These are phyloP conservation scores for Entonaema liquescens DNA, from an alignment of 495 filamentous ascomycete genomes.

Conservation along the genomic window DNA sequence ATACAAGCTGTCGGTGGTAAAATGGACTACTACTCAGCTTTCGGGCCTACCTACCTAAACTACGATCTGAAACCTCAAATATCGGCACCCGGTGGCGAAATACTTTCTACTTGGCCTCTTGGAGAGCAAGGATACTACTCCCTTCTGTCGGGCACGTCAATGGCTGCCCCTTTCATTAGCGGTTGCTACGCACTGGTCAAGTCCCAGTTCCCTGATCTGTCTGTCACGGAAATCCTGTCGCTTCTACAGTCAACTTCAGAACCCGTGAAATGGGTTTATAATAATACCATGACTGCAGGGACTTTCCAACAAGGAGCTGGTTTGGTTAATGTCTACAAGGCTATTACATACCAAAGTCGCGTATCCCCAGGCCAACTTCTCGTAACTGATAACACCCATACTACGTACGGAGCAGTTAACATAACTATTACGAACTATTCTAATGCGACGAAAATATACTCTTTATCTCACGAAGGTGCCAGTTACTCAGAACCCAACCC, in stretches of 20 bases:
- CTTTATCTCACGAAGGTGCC: slow-evolving; percentile 36
- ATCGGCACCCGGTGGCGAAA: slow-evolving; percentile 34
- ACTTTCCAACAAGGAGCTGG: slow-evolving; percentile 47
- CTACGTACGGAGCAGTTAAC: slow-evolving; percentile 20
- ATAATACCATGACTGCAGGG: slow-evolving; percentile 30
- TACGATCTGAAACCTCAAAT: slow-evolving; percentile 38
- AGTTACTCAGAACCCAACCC: slow-evolving; percentile 36
- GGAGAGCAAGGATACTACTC: slow-evolving; percentile 36
- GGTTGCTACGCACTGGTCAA: slow-evolving; percentile 44
- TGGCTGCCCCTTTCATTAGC: slow-evolving; percentile 44
- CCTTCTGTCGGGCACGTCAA: slow-evolving; percentile 42
- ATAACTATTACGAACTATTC: slow-evolving; percentile 40
- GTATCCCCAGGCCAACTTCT: slow-evolving; percentile 38
- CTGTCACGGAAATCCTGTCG: slow-evolving; percentile 32
- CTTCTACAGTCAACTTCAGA: slow-evolving; percentile 40
- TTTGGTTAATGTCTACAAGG: slow-evolving; percentile 44
- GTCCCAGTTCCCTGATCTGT: slow-evolving; percentile 35
- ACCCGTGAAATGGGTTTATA: slow-evolving; percentile 31
- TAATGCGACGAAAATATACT: slow-evolving; percentile 25
- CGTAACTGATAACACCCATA: slow-evolving; percentile 26
- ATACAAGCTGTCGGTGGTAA: slow-evolving; percentile 15
- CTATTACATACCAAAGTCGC: slow-evolving; percentile 32
- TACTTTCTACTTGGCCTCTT: slow-evolving; percentile 40
- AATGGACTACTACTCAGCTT: slow-evolving; percentile 38
- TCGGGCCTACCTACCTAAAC: slow-evolving; percentile 27